Evolutionary conservation across 2,329 filamentous ascomycete genomes (phyloP), one percentile per base, ranked within the genome.

Genomic region (Pseudogymnoascus sp.): DNA sequence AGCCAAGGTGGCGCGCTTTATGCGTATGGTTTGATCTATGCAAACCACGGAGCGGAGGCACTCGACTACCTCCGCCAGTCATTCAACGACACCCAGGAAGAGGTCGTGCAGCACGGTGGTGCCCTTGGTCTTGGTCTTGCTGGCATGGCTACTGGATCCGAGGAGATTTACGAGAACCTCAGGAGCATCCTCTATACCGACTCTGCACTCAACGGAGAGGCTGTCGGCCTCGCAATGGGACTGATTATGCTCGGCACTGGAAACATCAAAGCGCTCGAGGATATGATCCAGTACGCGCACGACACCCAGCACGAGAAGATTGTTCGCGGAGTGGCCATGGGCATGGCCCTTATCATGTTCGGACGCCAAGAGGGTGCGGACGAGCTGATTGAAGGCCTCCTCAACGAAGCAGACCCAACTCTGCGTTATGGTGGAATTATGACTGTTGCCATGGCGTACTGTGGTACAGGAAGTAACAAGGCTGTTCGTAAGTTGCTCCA

Each of bases 301-400:
- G 95, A 99, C 69, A 99, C 95, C 0, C 93, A 96, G 66, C 95
- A 99, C 78, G 95, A 99, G 81, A 99, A 99, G 84, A 98, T 96
- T 72, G 92, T 99, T 24, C 91, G 95, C 60, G 95, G 95, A 73
- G 85, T 97, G 65, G 93, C 95, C 33, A 85, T 99, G 68, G 95
- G 95, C 64, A 98, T 99, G 91, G 92, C 95, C 10, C 81, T 99
- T 65, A 96, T 99, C 79, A 98, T 98, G 93, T 99, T 95, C 71
- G 92, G 89, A 59, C 89, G 92, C 65, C 93, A 98, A 77, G 95
- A 99, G 76, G 89, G 89, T 67, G 95, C 95, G 11, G 95, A 99
- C 76, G 90, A 95, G 72, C 84, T 98, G 70, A 96, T 99, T 68
- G 93, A 96, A 72, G 92, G 91, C 59, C 86, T 99, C 1, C 83